A percentile compares a stretch with the other conserved stretches of the same genome.
phyloP scores from a whole-genome alignment of 2,329 filamentous ascomycete genomes.

The Cercospora berteroae region DNA sequence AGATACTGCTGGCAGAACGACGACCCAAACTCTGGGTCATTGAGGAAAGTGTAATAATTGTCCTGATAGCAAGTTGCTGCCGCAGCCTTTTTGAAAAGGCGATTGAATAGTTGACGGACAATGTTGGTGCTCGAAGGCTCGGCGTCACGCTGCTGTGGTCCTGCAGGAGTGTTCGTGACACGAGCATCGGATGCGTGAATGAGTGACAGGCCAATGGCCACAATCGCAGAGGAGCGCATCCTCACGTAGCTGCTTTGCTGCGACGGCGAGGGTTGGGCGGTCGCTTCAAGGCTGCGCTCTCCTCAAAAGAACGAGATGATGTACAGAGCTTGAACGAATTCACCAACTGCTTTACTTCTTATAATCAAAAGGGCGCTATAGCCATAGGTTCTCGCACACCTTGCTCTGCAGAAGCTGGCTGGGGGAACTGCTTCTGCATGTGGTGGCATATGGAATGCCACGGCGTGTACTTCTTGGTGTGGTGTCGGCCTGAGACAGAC shows the following conservation, averaged over 20 bases:
- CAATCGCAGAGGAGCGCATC: conserved; percentile 31
- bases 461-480: not conserved
- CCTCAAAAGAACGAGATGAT: not conserved
- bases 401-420: conserved; percentile 35
- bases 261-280: not conserved
- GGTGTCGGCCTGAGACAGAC: conserved; percentile 9
- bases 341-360: not conserved
- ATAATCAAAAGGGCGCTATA: not conserved
- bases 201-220: conserved; percentile 34
- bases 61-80: conserved; percentile 21
- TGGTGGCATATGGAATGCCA: conserved; percentile 28
- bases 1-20: conserved; percentile 30
- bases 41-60: conserved; percentile 31
- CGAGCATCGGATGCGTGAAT: conserved; percentile 29
- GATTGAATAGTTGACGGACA: conserved; percentile 27
- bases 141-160: conserved; percentile 25
- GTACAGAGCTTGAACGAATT: not conserved
- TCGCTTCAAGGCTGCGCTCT: too few species aligned
- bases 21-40: conserved; percentile 26
- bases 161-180: conserved; percentile 21
- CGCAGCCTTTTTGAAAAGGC: conserved; percentile 27
- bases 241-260: conserved; percentile 6
- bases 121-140: conserved; percentile 10
- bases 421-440: conserved; percentile 17
- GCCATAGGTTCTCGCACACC: not conserved